phyloP scores from a whole-genome alignment of 768 basidiomycete genomes.

The Cystobasidium tubakii region DNA sequence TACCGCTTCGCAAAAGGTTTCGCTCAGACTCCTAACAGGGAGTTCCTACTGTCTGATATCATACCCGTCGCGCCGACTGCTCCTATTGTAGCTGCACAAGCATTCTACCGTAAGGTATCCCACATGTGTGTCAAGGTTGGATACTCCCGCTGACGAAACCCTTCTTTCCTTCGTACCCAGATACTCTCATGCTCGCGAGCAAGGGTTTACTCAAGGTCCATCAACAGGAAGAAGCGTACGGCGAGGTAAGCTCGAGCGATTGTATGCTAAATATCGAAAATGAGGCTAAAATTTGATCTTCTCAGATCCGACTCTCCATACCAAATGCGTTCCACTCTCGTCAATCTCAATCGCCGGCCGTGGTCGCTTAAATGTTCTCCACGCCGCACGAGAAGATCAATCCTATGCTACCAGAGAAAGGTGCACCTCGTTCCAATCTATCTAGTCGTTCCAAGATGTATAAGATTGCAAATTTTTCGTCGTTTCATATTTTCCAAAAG shows the following conservation, averaged over 20 bases:
- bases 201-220: constrained; percentile 3
- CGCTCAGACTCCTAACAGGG: not conserved
- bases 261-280: too few species aligned
- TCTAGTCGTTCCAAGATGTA: too few species aligned
- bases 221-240: constrained; percentile 24
- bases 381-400: not conserved
- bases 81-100: constrained; percentile 23
- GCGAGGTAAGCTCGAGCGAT: constrained; percentile 11
- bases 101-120: constrained; percentile 25
- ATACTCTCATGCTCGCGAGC: constrained; percentile 32
- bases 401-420: not conserved
- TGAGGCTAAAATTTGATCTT: too few species aligned
- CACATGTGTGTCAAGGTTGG: not conserved
- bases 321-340: not conserved
- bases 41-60: constrained; percentile 12
- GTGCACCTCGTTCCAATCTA: not conserved
- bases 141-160: not conserved
- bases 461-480: not conserved
- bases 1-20: constrained; percentile 10
- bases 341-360: not conserved
- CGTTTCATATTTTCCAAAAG: not conserved
- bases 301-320: not conserved
- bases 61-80: constrained; percentile 13
- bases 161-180: not conserved
- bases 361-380: not conserved